Base-by-base conservation (phyloP, 352 stramenopile genomes). In the Globisporangium middletonii region DNA sequence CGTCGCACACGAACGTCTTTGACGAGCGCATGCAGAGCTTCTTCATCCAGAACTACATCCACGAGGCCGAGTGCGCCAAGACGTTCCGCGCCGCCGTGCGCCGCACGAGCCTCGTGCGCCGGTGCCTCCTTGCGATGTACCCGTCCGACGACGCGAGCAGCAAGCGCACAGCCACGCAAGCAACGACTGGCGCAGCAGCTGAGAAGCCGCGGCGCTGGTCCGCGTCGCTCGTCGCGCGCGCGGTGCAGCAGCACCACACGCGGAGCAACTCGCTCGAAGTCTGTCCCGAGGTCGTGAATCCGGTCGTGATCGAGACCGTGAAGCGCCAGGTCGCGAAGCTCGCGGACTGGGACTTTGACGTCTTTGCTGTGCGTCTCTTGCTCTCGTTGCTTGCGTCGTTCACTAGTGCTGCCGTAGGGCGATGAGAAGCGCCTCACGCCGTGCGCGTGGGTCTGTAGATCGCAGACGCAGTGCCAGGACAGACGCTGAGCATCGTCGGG, bases 11-110 rank as follows among this genome's bases (percentile, higher is more conserved):
- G 30, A 83, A 93, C 49, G 81, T 93, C 19, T 93, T 93, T 66
- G 83, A 93, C 47, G 83, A 93, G 50, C 86, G 69, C 60, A 86
- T 93, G 65, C 83, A 91, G 44, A 83, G 86, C 50, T 93, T 89
- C 56, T 89, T 93, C 67, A 88, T 91, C 65, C 83, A 91, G 63
- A 90, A 93, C 65, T 93, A 86, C 58, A 77, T 90, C 57, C 80
- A 89, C 57, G 81, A 89, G 56, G 69, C 72, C 13, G 81, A 89
- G 51, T 85, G 69, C 45, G 74, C 68, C 46, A 89, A 87, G 64
- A 86, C 68, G 5, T 88, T 90, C 42, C 79, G 79, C 16, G 75
- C 73, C 4, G 79, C 80, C 9, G 58, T 91, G 55, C 77, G 79
- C 4, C 79, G 81, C 46, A 91, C 80, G 27, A 91, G 83, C 43